Conservation (phyloP, 305 asterid species). For the Fraxinus angustifolia region DNA sequence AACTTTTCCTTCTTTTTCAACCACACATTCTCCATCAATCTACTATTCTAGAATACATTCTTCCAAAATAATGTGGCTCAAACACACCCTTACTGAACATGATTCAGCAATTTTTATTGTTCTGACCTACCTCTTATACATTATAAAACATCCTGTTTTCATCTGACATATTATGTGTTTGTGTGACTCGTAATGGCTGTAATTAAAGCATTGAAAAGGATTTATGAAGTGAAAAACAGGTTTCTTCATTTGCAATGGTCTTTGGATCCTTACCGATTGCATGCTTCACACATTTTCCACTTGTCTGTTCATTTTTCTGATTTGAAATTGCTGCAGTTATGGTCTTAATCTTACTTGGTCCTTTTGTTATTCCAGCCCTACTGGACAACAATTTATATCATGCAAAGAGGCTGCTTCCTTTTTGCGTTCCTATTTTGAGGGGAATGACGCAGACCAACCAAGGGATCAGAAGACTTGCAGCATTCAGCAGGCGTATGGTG, state of each 20-base stretch:
- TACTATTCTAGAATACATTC: no score
- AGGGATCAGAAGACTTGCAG: slow-evolving; percentile 42
- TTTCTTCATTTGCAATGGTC: neutral
- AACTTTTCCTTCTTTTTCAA: no score
- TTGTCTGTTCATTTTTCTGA: slow-evolving; percentile 1
- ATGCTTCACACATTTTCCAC: slow-evolving; percentile 7
- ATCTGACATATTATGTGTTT: neutral
- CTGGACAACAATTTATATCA: slow-evolving; percentile 74
- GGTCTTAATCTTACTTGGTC: slow-evolving; percentile 18
- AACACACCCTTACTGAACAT: neutral
- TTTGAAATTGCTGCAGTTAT: slow-evolving; percentile 17
- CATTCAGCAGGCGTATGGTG: slow-evolving; percentile 39
- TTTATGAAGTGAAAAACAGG: neutral
- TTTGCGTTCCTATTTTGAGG: slow-evolving; percentile 57
- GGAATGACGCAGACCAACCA: slow-evolving; percentile 34
- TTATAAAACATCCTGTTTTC: neutral
- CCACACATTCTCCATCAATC: no score
- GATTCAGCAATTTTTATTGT: neutral
- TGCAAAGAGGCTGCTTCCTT: slow-evolving; percentile 84
- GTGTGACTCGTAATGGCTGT: neutral
- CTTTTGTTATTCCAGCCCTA: slow-evolving; percentile 50
- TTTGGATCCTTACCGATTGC: neutral
- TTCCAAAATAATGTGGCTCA: no score
- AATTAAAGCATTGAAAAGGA: neutral
- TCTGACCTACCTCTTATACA: neutral